phyloP scores from a whole-genome alignment of 805 yeast genomes.

The Myxozyma geophila region DNA sequence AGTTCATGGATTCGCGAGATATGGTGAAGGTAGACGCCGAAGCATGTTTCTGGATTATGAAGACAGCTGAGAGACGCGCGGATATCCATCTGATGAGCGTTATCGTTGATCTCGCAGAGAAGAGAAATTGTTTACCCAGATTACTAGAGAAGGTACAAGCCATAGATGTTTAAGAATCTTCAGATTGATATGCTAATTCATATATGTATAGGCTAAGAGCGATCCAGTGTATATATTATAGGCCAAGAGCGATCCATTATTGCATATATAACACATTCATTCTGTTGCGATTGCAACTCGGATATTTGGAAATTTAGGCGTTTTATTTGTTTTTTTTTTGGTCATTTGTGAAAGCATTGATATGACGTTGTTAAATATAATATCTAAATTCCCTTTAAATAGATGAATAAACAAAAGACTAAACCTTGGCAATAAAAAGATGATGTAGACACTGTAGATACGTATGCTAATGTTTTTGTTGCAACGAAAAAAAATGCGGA shows the following conservation, averaged over 20 bases:
- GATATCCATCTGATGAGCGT: slow-evolving; percentile 7
- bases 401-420: too few species aligned
- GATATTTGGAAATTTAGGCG: not conserved
- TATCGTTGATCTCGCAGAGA: slow-evolving; percentile 14
- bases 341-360: not conserved
- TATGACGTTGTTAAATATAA: too few species aligned
- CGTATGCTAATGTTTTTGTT: not conserved
- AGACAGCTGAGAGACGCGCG: slow-evolving; percentile 7
- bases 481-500: not conserved
- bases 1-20: slow-evolving; percentile 6
- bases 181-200: not conserved
- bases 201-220: not conserved
- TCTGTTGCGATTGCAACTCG: too few species aligned
- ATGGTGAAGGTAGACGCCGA: slow-evolving; percentile 1
- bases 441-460: not conserved
- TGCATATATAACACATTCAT: not conserved
- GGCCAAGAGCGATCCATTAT: not conserved
- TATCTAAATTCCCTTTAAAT: too few species aligned
- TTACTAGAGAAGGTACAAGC: slow-evolving; percentile 10
- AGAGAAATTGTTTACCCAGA: slow-evolving; percentile 2
- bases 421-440: too few species aligned
- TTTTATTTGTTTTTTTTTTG: not conserved
- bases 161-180: not conserved
- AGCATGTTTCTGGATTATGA: slow-evolving; percentile 22
- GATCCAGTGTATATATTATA: not conserved